Evolutionary conservation across 169 alveolate genomes (phyloP).

Genomic region (Plasmodium inui): DNA sequence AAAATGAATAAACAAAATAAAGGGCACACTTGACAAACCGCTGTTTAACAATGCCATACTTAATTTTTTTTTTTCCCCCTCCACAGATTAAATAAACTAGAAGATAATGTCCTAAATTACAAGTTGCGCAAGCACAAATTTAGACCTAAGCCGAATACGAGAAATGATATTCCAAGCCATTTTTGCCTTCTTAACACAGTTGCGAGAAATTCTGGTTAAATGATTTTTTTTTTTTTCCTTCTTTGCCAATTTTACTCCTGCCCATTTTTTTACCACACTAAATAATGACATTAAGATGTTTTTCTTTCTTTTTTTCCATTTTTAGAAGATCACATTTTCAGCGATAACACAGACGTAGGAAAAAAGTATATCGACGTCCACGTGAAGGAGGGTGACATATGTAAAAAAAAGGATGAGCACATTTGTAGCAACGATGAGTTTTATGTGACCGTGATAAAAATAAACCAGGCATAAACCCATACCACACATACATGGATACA

Average conservation of each 20-base stretch:
- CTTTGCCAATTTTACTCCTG: conserved; percentile 12
- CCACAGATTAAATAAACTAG: conserved; percentile 37
- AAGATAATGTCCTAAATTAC: conserved; percentile 63
- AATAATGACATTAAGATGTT: conserved; percentile 16
- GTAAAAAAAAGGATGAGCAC: conserved; percentile 17
- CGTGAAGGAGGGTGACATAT: conserved; percentile 61
- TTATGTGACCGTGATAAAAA: conserved; percentile 15
- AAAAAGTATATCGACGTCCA: conserved; percentile 60
- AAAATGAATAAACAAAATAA: conserved; percentile 13
- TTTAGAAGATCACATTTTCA: conserved; percentile 58
- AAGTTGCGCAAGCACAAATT: conserved; percentile 34
- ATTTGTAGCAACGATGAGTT: not conserved
- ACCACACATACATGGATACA: not conserved
- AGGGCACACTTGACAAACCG: not conserved
- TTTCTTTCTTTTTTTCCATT: conserved; percentile 17
- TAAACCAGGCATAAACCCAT: not conserved
- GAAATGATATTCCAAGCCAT: conserved; percentile 70
- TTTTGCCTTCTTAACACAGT: conserved; percentile 60
- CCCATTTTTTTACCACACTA: not conserved
- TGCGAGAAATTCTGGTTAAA: conserved; percentile 46
- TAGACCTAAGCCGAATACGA: conserved; percentile 6
- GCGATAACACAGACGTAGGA: conserved; percentile 22
- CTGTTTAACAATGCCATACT: not conserved
- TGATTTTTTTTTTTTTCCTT: conserved; percentile 8
- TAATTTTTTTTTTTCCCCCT: not conserved